A percentile compares a stretch with the other conserved stretches of the same genome.
These are phyloP conservation scores for Podaxis sp. DNA, from an alignment of 768 basidiomycete genomes.

Conservation along the genomic window DNA sequence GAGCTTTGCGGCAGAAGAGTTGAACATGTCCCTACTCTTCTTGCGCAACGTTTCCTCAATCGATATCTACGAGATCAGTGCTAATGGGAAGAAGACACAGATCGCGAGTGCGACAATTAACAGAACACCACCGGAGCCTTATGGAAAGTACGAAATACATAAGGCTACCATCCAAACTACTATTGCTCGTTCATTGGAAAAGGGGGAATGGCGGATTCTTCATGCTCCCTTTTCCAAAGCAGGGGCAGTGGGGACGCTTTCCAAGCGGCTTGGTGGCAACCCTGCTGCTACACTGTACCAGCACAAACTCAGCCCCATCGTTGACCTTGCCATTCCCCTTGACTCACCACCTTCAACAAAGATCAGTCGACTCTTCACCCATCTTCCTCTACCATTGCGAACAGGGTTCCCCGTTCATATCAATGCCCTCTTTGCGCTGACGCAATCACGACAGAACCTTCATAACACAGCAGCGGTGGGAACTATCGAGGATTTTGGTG, in stretches of 20 bases:
- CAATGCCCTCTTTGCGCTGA: constrained; percentile 47
- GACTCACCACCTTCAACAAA: constrained; percentile 15
- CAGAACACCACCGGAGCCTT: background rate
- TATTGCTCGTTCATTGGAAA: background rate
- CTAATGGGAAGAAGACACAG: background rate
- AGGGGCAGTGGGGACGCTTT: constrained; percentile 26
- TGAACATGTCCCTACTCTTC: constrained; percentile 42
- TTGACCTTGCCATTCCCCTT: constrained; percentile 36
- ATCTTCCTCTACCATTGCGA: constrained; percentile 43
- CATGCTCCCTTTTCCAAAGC: constrained; percentile 26
- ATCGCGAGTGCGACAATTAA: background rate
- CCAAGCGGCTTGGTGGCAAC: constrained; percentile 25
- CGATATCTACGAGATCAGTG: constrained; percentile 38
- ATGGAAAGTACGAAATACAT: background rate
- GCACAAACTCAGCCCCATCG: constrained; percentile 41
- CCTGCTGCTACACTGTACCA: constrained; percentile 24
- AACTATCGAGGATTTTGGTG: background rate
- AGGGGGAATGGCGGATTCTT: constrained; percentile 33
- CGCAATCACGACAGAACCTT: constrained; percentile 42
- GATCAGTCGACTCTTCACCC: constrained; percentile 45
- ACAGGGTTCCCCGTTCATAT: constrained; percentile 46
- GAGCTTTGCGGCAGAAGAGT: constrained; percentile 40
- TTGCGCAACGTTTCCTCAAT: constrained; percentile 39
- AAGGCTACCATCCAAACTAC: background rate
- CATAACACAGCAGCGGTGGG: background rate